These are phyloP conservation scores for Brasilioporus rufonigricans DNA, from an alignment of 768 basidiomycete genomes.

Conservation along the genomic window DNA sequence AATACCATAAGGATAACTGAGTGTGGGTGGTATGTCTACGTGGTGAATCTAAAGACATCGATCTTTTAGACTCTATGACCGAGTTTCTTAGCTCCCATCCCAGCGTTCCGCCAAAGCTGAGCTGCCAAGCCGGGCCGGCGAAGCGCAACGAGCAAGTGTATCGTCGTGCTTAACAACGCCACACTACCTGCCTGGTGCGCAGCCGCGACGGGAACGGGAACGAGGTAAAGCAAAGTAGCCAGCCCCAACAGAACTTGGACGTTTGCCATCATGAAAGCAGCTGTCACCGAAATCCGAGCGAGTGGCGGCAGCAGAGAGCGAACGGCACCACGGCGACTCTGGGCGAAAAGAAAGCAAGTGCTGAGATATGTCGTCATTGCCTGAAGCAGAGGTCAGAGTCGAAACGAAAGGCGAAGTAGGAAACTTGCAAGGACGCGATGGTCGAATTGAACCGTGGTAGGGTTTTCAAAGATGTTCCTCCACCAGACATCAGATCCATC, in stretches of 20 bases:
- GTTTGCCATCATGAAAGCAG: slow-evolving; percentile 78
- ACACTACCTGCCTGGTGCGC: slow-evolving; percentile 96
- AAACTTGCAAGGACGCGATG: slow-evolving; percentile 83
- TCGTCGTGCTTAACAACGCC: slow-evolving; percentile 75
- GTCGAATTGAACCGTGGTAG: slow-evolving; percentile 95
- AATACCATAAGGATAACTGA: slow-evolving; percentile 21
- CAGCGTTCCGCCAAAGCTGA: slow-evolving; percentile 50
- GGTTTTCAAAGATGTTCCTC: slow-evolving; percentile 96
- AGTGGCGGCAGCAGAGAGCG: slow-evolving; percentile 56
- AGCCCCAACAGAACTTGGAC: slow-evolving; percentile 77
- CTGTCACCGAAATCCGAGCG: slow-evolving; percentile 49
- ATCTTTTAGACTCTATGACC: slow-evolving; percentile 1
- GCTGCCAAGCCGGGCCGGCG: slow-evolving; percentile 69
- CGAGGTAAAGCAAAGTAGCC: slow-evolving; percentile 85
- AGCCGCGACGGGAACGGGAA: slow-evolving; percentile 89
- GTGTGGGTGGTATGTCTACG: slow-evolving; percentile 21
- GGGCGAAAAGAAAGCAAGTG: slow-evolving; percentile 60
- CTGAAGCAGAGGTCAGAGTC: slow-evolving; percentile 37
- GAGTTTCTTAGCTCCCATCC: slow-evolving; percentile 16
- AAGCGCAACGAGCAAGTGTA: slow-evolving; percentile 71
- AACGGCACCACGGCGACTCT: slow-evolving; percentile 50
- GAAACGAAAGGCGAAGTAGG: background rate
- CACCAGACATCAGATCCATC: slow-evolving; percentile 86
- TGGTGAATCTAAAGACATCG: slow-evolving; percentile 10
- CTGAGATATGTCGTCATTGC: slow-evolving; percentile 82